phyloP scores from a whole-genome alignment of 2,329 filamentous ascomycete species.

The Zasmidium cellare region DNA sequence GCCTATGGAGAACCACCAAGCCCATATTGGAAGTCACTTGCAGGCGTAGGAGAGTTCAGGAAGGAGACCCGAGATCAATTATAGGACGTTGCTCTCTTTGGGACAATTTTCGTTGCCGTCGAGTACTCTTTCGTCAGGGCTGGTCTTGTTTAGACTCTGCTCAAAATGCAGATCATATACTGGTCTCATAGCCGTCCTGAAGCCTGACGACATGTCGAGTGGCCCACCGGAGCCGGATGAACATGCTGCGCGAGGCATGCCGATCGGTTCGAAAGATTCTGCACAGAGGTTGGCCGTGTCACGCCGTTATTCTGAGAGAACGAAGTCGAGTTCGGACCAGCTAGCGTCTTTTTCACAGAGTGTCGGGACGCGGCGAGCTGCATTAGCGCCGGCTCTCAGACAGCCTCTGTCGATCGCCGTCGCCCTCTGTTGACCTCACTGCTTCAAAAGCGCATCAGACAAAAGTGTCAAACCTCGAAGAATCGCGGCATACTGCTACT shows the following conservation, averaged over 20 bases:
- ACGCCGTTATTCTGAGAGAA: not conserved
- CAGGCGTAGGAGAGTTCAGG: not conserved
- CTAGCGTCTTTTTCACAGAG: not conserved
- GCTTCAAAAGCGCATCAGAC: not conserved
- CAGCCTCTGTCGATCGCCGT: conserved; percentile 1
- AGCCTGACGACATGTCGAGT: not conserved
- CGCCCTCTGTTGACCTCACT: not conserved
- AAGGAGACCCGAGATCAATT: not conserved
- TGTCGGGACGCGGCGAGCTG: not conserved
- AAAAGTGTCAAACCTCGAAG: too few relatives aligned
- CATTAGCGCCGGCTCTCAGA: not conserved
- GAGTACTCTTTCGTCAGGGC: not conserved
- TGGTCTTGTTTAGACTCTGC: not conserved
- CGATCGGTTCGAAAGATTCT: conserved; percentile 3
- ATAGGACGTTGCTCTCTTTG: not conserved
- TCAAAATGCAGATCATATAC: not conserved
- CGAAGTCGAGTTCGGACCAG: not conserved
- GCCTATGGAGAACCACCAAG: conserved; percentile 1
- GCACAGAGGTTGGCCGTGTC: conserved; percentile 5
- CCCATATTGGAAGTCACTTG: not conserved
- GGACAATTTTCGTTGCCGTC: not conserved
- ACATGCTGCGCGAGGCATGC: not conserved
- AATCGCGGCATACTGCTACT: too few relatives aligned
- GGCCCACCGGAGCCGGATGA: not conserved
- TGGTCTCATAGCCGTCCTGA: conserved; percentile 1